Percentiles rank a stretch among this genome's conserved stretches.
Evolutionary conservation across 768 basidiomycete genomes (phyloP).

Genomic region (Solioccasus polychromus): DNA sequence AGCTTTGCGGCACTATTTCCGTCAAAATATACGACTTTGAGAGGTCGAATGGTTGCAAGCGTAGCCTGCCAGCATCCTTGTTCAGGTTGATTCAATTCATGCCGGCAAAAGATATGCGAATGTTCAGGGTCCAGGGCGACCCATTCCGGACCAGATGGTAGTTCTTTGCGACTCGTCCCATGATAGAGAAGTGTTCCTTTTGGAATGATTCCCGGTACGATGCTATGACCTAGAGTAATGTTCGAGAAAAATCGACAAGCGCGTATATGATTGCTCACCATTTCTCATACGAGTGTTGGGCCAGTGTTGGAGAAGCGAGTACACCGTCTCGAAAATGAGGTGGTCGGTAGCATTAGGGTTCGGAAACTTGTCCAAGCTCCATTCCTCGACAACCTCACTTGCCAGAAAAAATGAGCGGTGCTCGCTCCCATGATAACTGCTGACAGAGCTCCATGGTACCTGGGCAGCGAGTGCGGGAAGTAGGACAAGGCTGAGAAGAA

Average conservation of each 20-base stretch:
- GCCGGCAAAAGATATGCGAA: slow-evolving; percentile 37
- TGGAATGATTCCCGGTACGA: slow-evolving; percentile 33
- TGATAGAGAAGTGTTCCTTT: slow-evolving; percentile 38
- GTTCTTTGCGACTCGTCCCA: slow-evolving; percentile 13
- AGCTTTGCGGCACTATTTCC: slow-evolving; percentile 48
- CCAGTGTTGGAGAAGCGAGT: slow-evolving; percentile 40
- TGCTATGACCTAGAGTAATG: slow-evolving; percentile 18
- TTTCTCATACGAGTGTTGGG: slow-evolving; percentile 46
- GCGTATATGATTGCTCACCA: slow-evolving; percentile 26
- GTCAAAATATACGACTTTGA: slow-evolving; percentile 52
- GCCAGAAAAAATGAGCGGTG: neutral
- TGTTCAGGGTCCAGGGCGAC: slow-evolving; percentile 35
- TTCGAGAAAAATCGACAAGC: slow-evolving; percentile 14
- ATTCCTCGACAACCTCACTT: neutral
- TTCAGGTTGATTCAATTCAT: neutral
- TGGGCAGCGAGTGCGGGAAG: neutral
- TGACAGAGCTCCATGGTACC: slow-evolving; percentile 7
- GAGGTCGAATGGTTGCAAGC: slow-evolving; percentile 23
- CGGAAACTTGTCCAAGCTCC: slow-evolving; percentile 25
- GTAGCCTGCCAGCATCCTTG: slow-evolving; percentile 19
- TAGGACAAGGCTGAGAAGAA: neutral
- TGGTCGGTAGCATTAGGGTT: slow-evolving; percentile 26
- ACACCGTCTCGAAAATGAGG: slow-evolving; percentile 24
- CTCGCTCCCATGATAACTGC: neutral
- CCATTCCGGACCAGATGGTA: slow-evolving; percentile 34